Evolutionary conservation across 345 rosid genomes (phyloP).

Genomic region (Linum tenue): DNA sequence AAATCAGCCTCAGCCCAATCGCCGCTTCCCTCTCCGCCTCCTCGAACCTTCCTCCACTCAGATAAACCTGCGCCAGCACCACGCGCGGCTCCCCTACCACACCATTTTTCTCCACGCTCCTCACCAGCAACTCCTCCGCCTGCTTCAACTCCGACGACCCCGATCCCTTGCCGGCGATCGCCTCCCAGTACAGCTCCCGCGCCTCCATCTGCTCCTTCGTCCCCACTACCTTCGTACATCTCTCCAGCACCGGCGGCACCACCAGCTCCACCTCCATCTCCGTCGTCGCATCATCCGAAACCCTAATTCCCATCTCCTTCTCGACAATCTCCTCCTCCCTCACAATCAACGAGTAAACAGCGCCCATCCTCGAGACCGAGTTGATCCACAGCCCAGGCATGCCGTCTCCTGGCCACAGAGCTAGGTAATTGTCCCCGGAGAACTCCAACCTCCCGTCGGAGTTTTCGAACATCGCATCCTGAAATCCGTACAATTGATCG

Average conservation of each 20-base stretch:
- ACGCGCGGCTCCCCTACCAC: conserved; percentile 78
- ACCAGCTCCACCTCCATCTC: conserved; percentile 68
- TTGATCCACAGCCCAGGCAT: conserved; percentile 86
- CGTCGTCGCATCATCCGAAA: conserved; percentile 1
- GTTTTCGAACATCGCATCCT: too few relatives aligned
- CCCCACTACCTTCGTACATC: conserved; percentile 32
- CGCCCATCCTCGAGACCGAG: conserved; percentile 17
- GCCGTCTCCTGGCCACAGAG: conserved; percentile 86
- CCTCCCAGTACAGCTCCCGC: neutral
- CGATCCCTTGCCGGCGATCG: conserved; percentile 25
- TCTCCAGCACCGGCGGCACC: conserved; percentile 54
- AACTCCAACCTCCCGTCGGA: conserved; percentile 63
- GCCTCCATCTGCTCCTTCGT: conserved; percentile 50
- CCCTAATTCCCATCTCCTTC: conserved; percentile 16
- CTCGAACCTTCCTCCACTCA: conserved; percentile 48
- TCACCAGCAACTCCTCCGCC: conserved; percentile 41
- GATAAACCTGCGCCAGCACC: conserved; percentile 54
- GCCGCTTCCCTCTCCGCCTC: conserved; percentile 59
- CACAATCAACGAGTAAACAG: conserved; percentile 45
- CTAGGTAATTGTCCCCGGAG: conserved; percentile 37
- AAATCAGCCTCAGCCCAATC: conserved; percentile 49
- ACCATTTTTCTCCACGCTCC: conserved; percentile 57
- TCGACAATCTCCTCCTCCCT: conserved; percentile 73
- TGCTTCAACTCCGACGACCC: conserved; percentile 40
- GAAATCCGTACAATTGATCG: too few relatives aligned